A percentile compares a stretch with the other conserved stretches of the same genome.
phyloP scores from a whole-genome alignment of 2,329 filamentous ascomycete genomes.

The Aspergillus terreus region DNA sequence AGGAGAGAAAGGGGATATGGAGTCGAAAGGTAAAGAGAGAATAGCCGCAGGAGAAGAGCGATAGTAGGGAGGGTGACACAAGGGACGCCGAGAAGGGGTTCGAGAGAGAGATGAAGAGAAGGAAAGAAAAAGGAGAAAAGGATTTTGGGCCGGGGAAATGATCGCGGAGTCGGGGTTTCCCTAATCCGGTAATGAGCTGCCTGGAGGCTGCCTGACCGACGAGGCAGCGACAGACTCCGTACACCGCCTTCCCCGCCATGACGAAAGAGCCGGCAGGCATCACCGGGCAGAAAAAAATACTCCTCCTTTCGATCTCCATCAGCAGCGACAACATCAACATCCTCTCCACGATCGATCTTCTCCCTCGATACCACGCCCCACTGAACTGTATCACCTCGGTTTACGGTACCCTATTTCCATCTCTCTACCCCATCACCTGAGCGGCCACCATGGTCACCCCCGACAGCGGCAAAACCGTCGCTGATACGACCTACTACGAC shows the following conservation, averaged over 20 bases:
- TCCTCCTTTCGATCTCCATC: background rate
- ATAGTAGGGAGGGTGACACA: background rate
- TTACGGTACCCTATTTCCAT: background rate
- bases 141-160: conserved; percentile 1
- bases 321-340: background rate
- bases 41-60: background rate
- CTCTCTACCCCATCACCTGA: background rate
- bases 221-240: background rate
- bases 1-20: background rate
- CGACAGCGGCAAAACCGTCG: conserved; percentile 27
- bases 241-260: conserved; percentile 19
- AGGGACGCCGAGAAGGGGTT: conserved; percentile 1
- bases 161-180: background rate
- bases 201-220: conserved; percentile 1
- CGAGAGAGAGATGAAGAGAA: conserved; percentile 2
- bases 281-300: conserved; percentile 22
- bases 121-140: conserved; percentile 3
- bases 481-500: conserved; percentile 86
- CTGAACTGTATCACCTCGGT: background rate
- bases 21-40: background rate
- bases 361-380: background rate
- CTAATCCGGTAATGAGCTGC: background rate
- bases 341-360: background rate
- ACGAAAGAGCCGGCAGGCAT: conserved; percentile 20
- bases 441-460: conserved; percentile 60